These are phyloP conservation scores for Candida cerambycidarum DNA, from an alignment of 805 yeast genomes.

Conservation along the genomic window DNA sequence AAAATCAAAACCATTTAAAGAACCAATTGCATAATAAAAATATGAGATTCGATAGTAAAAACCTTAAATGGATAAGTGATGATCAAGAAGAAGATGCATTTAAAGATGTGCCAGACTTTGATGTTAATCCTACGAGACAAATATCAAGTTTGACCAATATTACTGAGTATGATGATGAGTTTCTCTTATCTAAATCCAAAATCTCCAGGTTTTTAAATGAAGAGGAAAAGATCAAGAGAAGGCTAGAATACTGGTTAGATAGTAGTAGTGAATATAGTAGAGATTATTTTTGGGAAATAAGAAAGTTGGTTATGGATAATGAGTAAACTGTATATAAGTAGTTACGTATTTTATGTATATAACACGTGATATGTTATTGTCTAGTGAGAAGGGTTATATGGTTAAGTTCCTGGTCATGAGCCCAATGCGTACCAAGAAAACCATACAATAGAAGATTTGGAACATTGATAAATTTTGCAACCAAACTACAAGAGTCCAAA, in stretches of 20 bases:
- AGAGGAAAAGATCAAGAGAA: slow-evolving; percentile 33
- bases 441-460: not conserved
- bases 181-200: slow-evolving; percentile 25
- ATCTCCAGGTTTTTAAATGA: slow-evolving; percentile 35
- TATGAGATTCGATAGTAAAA: slow-evolving; percentile 61
- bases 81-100: slow-evolving; percentile 43
- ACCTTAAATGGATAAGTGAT: slow-evolving; percentile 54
- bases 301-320: slow-evolving; percentile 43
- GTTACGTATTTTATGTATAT: too few species aligned
- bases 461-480: slow-evolving; percentile 2
- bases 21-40: slow-evolving; percentile 23
- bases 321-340: slow-evolving; percentile 4
- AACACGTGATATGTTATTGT: too few species aligned
- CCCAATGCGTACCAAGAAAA: too few species aligned
- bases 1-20: slow-evolving; percentile 12
- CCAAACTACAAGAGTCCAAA: not conserved
- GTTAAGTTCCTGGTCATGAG: too few species aligned
- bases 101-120: slow-evolving; percentile 49
- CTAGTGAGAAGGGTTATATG: too few species aligned
- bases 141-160: slow-evolving; percentile 27
- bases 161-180: slow-evolving; percentile 24
- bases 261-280: slow-evolving; percentile 27
- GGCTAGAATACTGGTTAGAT: slow-evolving; percentile 40
- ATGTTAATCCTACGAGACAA: slow-evolving; percentile 25
- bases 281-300: slow-evolving; percentile 40